Conservation (phyloP, 2,329 filamentous ascomycete species). For the Fusarium caatingaense region DNA sequence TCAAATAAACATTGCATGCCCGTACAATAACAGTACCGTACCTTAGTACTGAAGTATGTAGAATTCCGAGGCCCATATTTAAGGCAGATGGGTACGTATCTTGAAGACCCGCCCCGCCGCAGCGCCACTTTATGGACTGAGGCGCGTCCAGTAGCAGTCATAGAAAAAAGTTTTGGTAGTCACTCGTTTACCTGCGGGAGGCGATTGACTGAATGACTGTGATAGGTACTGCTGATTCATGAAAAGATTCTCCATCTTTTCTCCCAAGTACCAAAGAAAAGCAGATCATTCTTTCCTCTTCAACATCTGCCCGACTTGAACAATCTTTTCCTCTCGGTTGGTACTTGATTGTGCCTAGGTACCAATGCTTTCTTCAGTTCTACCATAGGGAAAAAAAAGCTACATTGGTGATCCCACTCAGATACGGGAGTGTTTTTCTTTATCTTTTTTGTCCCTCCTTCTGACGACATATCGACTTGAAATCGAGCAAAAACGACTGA, state of each 20-base stretch:
- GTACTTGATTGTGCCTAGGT: too few species aligned
- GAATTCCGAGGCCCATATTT: slow-evolving; percentile 15
- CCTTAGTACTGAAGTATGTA: too few species aligned
- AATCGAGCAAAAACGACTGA: slow-evolving; percentile 1
- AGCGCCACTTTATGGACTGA: slow-evolving; percentile 23
- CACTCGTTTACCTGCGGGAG: not conserved
- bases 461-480: slow-evolving; percentile 6
- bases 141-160: slow-evolving; percentile 27
- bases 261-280: not conserved
- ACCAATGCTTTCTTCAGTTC: not conserved
- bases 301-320: not conserved
- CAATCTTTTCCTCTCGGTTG: not conserved
- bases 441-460: not conserved
- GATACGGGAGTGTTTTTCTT: not conserved
- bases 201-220: slow-evolving; percentile 18
- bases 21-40: too few species aligned
- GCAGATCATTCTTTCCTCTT: slow-evolving; percentile 12
- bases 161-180: slow-evolving; percentile 33
- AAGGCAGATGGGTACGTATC: slow-evolving; percentile 22
- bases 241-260: slow-evolving; percentile 36
- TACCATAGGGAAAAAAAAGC: slow-evolving; percentile 4
- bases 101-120: slow-evolving; percentile 6
- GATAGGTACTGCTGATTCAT: slow-evolving; percentile 28
- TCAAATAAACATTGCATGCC: too few species aligned
- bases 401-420: slow-evolving; percentile 14